phyloP scores from a whole-genome alignment of 176 grass and related monocot genomes.

The Triticum dicoccoides region DNA sequence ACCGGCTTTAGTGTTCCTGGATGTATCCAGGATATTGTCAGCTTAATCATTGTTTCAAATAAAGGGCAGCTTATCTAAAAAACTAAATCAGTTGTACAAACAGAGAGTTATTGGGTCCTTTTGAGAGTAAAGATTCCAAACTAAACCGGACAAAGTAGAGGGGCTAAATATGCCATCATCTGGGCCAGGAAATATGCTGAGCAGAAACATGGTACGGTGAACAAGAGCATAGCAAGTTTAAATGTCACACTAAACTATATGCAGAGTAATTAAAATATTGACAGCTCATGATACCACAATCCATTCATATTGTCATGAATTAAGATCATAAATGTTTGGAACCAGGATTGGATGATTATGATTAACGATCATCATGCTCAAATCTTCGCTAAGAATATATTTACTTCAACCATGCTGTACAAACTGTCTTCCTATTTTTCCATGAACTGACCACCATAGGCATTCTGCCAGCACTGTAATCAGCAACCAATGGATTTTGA shows the following conservation, averaged over 20 bases:
- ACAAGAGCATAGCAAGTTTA: conserved; percentile 25
- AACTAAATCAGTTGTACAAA: neutral
- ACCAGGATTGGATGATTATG: conserved; percentile 14
- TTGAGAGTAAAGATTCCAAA: neutral
- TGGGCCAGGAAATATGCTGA: conserved; percentile 22
- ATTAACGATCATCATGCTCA: conserved; percentile 35
- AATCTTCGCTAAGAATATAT: conserved; percentile 29
- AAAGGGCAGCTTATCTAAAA: too few species aligned
- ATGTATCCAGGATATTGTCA: too few species aligned
- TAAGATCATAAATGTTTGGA: conserved; percentile 33
- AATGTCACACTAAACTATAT: conserved; percentile 33
- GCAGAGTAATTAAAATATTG: conserved; percentile 17
- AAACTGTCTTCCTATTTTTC: conserved; percentile 50
- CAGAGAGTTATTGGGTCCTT: conserved; percentile 6
- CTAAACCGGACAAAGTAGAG: neutral
- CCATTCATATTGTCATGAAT: conserved; percentile 16
- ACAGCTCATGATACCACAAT: conserved; percentile 33
- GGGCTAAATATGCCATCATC: neutral
- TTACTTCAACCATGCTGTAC: conserved; percentile 43
- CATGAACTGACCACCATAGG: conserved; percentile 55
- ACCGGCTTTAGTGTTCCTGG: too few species aligned
- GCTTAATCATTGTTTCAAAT: too few species aligned
- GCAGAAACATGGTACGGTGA: conserved; percentile 12
- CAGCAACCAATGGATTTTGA: conserved; percentile 56
- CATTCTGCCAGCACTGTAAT: conserved; percentile 53